Conservation (phyloP, 139 green algal species). For the Tetraselmis chui region DNA sequence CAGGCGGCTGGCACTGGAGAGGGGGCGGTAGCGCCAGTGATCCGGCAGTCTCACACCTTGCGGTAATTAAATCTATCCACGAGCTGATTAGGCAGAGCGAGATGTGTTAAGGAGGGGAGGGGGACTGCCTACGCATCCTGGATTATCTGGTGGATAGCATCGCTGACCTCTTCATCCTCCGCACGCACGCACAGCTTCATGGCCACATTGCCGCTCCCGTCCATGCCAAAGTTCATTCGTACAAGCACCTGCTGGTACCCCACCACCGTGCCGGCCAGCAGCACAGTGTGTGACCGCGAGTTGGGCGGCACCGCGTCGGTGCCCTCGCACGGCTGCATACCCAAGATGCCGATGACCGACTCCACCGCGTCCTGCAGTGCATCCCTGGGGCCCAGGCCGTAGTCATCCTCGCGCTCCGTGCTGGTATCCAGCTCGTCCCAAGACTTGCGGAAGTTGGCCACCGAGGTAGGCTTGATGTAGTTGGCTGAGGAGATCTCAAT, state of each 20-base stretch:
- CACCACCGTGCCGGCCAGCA: slow-evolving; percentile 77
- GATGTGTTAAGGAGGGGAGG: too few species aligned
- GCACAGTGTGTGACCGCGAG: slow-evolving; percentile 80
- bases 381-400: slow-evolving; percentile 80
- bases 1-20: too few species aligned
- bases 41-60: too few species aligned
- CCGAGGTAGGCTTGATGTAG: slow-evolving; percentile 68
- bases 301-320: slow-evolving; percentile 90
- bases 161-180: slow-evolving; percentile 50
- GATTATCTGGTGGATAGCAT: slow-evolving; percentile 90
- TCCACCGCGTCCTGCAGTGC: slow-evolving; percentile 85
- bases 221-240: slow-evolving; percentile 88
- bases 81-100: too few species aligned
- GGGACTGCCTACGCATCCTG: slow-evolving; percentile 63
- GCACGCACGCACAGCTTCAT: slow-evolving; percentile 93
- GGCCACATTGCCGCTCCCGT: slow-evolving; percentile 74
- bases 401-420: slow-evolving; percentile 81
- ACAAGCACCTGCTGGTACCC: slow-evolving; percentile 69
- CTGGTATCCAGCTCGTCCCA: slow-evolving; percentile 73
- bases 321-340: slow-evolving; percentile 88
- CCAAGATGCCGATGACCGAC: slow-evolving; percentile 78
- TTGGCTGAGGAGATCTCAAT: slow-evolving; percentile 70
- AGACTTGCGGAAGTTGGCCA: slow-evolving; percentile 79
- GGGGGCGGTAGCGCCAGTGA: too few species aligned
- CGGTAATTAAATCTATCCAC: too few species aligned